Percentiles rank a stretch among this genome's conserved stretches.
phyloP scores from a whole-genome alignment of 345 rosid genomes.

The Sapria himalayana region DNA sequence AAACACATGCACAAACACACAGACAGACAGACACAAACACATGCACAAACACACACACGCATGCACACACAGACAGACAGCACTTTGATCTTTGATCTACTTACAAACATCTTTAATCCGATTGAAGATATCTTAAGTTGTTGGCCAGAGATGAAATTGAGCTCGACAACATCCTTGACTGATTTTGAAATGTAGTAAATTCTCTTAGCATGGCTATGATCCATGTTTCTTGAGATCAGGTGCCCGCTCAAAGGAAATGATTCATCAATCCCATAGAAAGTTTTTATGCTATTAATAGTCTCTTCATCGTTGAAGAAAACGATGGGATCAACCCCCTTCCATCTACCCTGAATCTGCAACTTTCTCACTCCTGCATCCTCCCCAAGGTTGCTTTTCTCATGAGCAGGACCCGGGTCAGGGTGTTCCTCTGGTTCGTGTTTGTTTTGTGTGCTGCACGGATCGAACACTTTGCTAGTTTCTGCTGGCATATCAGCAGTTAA shows the following conservation, averaged over 20 bases:
- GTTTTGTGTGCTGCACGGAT: constrained; percentile 11
- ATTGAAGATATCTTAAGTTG: constrained; percentile 77
- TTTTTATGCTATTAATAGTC: constrained; percentile 38
- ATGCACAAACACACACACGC: too few species aligned
- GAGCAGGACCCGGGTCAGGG: constrained; percentile 9
- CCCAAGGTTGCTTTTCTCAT: constrained; percentile 20
- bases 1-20: too few species aligned
- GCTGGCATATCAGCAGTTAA: constrained; percentile 15
- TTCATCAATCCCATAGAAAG: constrained; percentile 62
- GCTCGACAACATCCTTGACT: constrained; percentile 52
- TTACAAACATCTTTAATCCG: constrained; percentile 94
- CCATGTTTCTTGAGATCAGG: constrained; percentile 70
- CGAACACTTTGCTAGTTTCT: constrained; percentile 11
- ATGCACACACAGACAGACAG: too few species aligned
- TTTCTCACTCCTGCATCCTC: constrained; percentile 43
- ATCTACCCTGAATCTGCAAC: constrained; percentile 77
- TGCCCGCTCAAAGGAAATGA: constrained; percentile 52
- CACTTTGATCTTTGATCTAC: too few species aligned
- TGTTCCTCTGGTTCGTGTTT: constrained; percentile 18
- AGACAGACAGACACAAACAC: too few species aligned
- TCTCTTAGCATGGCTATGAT: constrained; percentile 66
- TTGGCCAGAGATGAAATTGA: constrained; percentile 55
- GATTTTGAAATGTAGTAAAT: constrained; percentile 76
- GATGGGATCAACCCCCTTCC: constrained; percentile 92
- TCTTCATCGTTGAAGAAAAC: constrained; percentile 57